Base-by-base conservation (phyloP, 2,329 filamentous ascomycete species). In the Pseudogymnoascus sp. region DNA sequence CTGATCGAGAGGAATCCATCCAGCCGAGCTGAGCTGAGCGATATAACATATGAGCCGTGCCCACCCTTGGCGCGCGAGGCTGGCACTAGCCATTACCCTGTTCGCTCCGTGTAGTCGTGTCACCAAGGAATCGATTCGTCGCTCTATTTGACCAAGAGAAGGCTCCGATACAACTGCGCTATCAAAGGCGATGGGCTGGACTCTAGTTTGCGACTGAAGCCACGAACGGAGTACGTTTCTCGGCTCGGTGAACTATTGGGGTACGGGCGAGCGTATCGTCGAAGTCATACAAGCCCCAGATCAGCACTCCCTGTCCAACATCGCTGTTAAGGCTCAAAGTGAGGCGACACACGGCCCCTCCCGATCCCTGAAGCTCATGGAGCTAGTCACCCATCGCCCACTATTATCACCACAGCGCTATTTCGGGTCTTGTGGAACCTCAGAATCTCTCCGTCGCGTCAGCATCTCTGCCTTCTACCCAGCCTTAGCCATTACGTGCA, bases 281-380 rank as follows among this genome's bases (percentile, higher is more conserved):
- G 10, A 56, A 17, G 29, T 15, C 13, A 33, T 56, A 13, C 50
- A 33, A 33, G 50, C 50, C 50, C 50, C 31, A 21, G 50, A 56
- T 56, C 50, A 56, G 50, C 50, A 21, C 17, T 33, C 50, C 50
- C 50, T 56, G 50, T 56, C 50, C 50, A 56, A 33, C 50, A 33
- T 33, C 29, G 50, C 4, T 17, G 50, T 56, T 56, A 56, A 33
- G 50, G 29, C 50, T 56, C 26, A 56, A 56, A 56, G 50, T 56
- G 50, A 56, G 50, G 50, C 50, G 50, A 56, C n/a, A 53, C 46
- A 56, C 50, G 50, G 50, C 29, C 50, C 50, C n/a, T 56, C 50
- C 50, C 50, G 50, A 56, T 56, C 50, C 50, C 29, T 56, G 50
- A 56, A 56, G 50, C 50, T 33, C 50, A 7, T 19, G 50, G 50